Percentiles rank a stretch among this genome's conserved stretches.
phyloP scores from a whole-genome alignment of 169 alveolate genomes.

The Eimeria mitis region DNA sequence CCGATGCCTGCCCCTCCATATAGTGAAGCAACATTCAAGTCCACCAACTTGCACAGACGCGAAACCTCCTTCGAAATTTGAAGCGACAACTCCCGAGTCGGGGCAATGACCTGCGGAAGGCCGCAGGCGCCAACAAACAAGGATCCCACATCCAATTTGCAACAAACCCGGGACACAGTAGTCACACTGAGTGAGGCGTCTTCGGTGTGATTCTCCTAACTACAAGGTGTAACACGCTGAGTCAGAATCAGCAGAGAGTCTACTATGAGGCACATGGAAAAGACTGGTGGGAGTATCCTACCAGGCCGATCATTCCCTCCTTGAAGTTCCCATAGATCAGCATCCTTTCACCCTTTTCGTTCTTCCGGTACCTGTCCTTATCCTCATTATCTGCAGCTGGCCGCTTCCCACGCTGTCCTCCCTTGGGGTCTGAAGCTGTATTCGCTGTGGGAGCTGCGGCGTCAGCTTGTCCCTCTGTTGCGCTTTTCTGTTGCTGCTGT shows the following conservation, averaged over 20 bases:
- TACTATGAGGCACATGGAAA: conserved; percentile 89
- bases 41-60: conserved; percentile 70
- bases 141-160: background rate
- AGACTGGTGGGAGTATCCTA: conserved; percentile 95
- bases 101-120: conserved; percentile 89
- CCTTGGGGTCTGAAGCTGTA: conserved; percentile 32
- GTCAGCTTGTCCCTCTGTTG: conserved; percentile 2
- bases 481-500: conserved; percentile 11
- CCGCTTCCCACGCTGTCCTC: conserved; percentile 13
- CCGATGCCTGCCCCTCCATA: conserved; percentile 82
- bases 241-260: background rate
- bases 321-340: conserved; percentile 72
- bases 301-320: conserved; percentile 94
- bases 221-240: background rate
- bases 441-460: conserved; percentile 1
- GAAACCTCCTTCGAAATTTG: conserved; percentile 93
- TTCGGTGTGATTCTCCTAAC: background rate
- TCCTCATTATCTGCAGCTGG: conserved; percentile 37
- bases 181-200: conserved; percentile 74
- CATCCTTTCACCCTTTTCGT: conserved; percentile 63
- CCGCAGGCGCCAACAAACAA: background rate
- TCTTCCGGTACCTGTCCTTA: conserved; percentile 46
- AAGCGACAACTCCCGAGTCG: conserved; percentile 97
- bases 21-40: conserved; percentile 71
- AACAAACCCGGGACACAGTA: background rate